Conservation (phyloP, 768 basidiomycete species). For the Phlebiopsis flavidoalba region DNA sequence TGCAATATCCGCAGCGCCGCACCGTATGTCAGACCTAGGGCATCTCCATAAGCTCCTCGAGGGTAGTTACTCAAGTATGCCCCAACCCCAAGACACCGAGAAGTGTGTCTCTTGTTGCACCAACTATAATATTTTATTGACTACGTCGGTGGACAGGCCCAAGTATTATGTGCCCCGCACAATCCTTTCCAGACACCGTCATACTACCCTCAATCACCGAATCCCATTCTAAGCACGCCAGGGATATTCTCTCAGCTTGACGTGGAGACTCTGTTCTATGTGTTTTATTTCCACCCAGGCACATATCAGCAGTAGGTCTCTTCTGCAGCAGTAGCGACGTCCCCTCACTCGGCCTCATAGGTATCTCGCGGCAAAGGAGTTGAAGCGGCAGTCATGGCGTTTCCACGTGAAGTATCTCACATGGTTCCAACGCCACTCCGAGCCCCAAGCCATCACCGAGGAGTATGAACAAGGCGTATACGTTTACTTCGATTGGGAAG, state of each 20-base stretch:
- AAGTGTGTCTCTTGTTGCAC: constrained; percentile 47
- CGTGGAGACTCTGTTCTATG: constrained; percentile 95
- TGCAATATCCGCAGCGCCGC: constrained; percentile 43
- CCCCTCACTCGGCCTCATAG: constrained; percentile 32
- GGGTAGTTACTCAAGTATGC: constrained; percentile 82
- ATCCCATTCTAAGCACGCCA: constrained; percentile 74
- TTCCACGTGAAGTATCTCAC: constrained; percentile 99
- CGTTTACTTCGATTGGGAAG: constrained; percentile 99
- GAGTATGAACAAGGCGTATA: constrained; percentile 99
- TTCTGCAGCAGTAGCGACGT: background rate
- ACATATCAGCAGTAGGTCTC: constrained; percentile 91
- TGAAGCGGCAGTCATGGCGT: constrained; percentile 97
- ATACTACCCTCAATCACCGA: constrained; percentile 91
- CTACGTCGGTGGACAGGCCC: constrained; percentile 50
- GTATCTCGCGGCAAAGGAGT: constrained; percentile 92
- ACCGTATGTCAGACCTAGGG: constrained; percentile 81
- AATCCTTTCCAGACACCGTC: constrained; percentile 88
- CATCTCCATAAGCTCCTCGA: constrained; percentile 93
- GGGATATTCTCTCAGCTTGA: constrained; percentile 88
- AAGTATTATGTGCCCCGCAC: constrained; percentile 93
- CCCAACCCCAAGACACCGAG: constrained; percentile 92
- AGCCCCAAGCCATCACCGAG: constrained; percentile 97
- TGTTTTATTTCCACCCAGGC: constrained; percentile 96
- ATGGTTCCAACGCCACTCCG: constrained; percentile 98
- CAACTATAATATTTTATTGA: background rate